Evolutionary conservation across 1,284 basidiomycete genomes (phyloP).

Genomic region (Lentinus polychrous): DNA sequence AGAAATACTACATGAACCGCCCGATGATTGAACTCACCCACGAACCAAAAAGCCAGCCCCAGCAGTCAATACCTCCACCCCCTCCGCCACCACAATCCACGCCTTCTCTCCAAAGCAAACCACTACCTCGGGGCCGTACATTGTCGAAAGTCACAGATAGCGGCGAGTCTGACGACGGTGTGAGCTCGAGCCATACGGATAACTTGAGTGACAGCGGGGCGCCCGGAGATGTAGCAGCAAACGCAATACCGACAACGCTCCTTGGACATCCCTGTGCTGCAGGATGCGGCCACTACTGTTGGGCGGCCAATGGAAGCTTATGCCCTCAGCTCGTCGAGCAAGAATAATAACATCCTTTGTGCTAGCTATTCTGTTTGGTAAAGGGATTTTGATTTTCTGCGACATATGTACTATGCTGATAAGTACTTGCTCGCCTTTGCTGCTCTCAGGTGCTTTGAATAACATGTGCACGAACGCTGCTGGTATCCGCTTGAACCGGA

Average conservation of each 20-base stretch:
- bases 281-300: conserved; percentile 62
- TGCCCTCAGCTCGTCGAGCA: neutral
- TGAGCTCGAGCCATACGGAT: conserved; percentile 7
- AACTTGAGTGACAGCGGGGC: conserved; percentile 5
- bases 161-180: conserved; percentile 12
- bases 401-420: too few relatives aligned
- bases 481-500: too few relatives aligned
- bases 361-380: neutral
- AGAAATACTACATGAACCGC: conserved; percentile 49
- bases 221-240: conserved; percentile 2
- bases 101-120: neutral
- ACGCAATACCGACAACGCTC: conserved; percentile 1
- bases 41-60: conserved; percentile 26
- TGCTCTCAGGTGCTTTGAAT: too few relatives aligned
- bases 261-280: conserved; percentile 53
- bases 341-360: neutral
- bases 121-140: conserved; percentile 4
- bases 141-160: conserved; percentile 6
- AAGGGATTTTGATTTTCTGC: too few relatives aligned
- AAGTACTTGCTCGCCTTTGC: too few relatives aligned
- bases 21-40: conserved; percentile 32
- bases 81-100: neutral
- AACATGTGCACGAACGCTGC: too few relatives aligned
- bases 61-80: neutral
- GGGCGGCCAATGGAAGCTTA: conserved; percentile 29